phyloP scores from a whole-genome alignment of 225 moss, liverwort and hornwort genomes.

The Marchantia polymorpha region DNA sequence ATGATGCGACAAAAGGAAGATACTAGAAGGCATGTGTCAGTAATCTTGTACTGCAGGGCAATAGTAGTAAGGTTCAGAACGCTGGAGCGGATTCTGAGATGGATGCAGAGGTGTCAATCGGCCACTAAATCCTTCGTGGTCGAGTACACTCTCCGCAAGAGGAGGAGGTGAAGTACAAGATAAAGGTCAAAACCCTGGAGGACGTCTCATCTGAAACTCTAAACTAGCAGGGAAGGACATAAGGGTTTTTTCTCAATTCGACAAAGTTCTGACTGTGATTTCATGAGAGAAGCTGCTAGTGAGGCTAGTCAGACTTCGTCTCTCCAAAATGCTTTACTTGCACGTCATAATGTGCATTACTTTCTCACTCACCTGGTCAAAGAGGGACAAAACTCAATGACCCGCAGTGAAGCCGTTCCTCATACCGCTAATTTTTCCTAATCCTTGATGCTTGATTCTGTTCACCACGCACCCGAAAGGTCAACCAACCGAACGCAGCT shows the following conservation, averaged over 20 bases:
- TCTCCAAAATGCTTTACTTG: background rate
- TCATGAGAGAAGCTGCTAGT: background rate
- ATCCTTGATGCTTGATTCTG: background rate
- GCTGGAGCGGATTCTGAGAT: background rate
- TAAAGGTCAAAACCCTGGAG: slow-evolving; percentile 6
- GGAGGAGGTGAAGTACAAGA: slow-evolving; percentile 2
- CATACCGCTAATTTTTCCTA: background rate
- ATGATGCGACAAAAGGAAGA: background rate
- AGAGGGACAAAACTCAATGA: background rate
- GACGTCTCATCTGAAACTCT: slow-evolving; percentile 2
- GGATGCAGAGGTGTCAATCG: background rate
- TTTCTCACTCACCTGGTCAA: background rate
- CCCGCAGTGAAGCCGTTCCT: background rate
- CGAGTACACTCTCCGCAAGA: background rate
- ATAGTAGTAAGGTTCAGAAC: background rate
- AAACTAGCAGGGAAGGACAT: slow-evolving; percentile 1
- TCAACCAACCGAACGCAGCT: background rate
- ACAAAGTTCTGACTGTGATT: background rate
- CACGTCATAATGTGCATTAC: background rate
- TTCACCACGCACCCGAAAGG: background rate
- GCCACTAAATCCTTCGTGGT: background rate
- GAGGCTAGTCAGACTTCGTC: background rate
- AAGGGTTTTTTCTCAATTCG: too few species aligned
- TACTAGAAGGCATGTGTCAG: background rate
- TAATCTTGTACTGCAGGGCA: background rate